Percentiles rank a stretch among this genome's conserved stretches.
phyloP scores from a whole-genome alignment of 2,329 filamentous ascomycete genomes.

The Penicillium brasilianum region DNA sequence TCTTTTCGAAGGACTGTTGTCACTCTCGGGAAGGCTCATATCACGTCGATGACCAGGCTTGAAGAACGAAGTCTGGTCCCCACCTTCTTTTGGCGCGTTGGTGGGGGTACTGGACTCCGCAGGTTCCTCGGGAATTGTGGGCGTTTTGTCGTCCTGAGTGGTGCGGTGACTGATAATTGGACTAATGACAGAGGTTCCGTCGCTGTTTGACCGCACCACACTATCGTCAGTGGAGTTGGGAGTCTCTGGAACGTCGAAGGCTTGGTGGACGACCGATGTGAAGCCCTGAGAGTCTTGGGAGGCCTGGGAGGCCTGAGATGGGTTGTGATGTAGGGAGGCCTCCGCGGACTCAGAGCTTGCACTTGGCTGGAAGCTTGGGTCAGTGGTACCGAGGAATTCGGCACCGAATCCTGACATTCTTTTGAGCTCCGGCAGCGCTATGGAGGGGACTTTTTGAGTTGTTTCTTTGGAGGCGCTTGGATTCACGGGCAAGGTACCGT shows the following conservation, averaged over 20 bases:
- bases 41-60: conserved; percentile 62
- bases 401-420: conserved; percentile 48
- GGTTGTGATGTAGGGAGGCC: conserved; percentile 55
- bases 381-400: conserved; percentile 31
- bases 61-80: conserved; percentile 45
- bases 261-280: conserved; percentile 65
- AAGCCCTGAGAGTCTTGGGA: conserved; percentile 49
- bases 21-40: conserved; percentile 62
- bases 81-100: conserved; percentile 20
- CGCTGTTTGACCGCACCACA: conserved; percentile 65
- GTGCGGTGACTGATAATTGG: conserved; percentile 63
- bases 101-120: conserved; percentile 39
- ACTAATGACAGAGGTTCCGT: conserved; percentile 66
- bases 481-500: neutral
- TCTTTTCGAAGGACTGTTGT: conserved; percentile 66
- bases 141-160: conserved; percentile 50
- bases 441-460: conserved; percentile 22
- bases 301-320: conserved; percentile 47
- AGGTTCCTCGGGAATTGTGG: conserved; percentile 62
- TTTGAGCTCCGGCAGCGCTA: conserved; percentile 49
- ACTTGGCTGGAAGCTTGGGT: conserved; percentile 20
- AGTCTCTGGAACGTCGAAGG: conserved; percentile 65
- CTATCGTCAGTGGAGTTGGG: conserved; percentile 59
- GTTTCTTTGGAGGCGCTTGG: conserved; percentile 6
- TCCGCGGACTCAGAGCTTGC: conserved; percentile 24